Percentiles rank a stretch among this genome's conserved stretches.
Evolutionary conservation across 139 green algal genomes (phyloP).

Genomic region (Microglena sp.): DNA sequence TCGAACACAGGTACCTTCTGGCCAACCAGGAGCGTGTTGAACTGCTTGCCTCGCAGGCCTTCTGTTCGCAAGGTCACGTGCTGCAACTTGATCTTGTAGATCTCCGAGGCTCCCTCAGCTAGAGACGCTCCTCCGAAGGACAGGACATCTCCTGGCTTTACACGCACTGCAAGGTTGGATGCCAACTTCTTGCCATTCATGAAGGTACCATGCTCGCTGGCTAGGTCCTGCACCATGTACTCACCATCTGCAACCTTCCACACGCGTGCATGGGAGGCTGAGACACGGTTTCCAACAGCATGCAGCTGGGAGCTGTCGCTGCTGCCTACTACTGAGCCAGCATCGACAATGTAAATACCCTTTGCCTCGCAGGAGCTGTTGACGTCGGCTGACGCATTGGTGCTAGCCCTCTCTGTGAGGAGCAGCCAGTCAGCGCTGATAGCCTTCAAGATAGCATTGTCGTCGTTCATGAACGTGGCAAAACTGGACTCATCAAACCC

Average conservation of each 20-base stretch:
- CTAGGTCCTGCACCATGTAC: conserved; percentile 43
- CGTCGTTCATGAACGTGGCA: conserved; percentile 50
- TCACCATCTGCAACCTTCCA: conserved; percentile 1
- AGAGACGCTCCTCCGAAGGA: conserved; percentile 39
- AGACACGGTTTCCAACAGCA: conserved; percentile 16
- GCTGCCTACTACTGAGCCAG: neutral
- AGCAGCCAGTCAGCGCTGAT: conserved; percentile 66
- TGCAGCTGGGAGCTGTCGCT: conserved; percentile 10
- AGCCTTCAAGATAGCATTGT: conserved; percentile 51
- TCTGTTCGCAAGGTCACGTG: conserved; percentile 25
- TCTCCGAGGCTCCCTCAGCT: conserved; percentile 10
- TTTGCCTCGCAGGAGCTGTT: conserved; percentile 25
- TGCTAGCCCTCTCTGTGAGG: conserved; percentile 26
- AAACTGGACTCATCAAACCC: conserved; percentile 51
- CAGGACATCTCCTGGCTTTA: conserved; percentile 50
- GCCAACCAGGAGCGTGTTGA: conserved; percentile 4
- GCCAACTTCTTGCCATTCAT: conserved; percentile 46
- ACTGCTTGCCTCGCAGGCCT: conserved; percentile 15
- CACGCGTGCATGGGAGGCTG: conserved; percentile 22
- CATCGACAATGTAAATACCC: conserved; percentile 17
- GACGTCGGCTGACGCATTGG: neutral
- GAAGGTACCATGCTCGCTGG: conserved; percentile 43
- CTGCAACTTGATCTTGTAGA: conserved; percentile 56
- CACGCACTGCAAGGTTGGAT: conserved; percentile 3
- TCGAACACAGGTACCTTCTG: neutral